Conservation (phyloP, 352 stramenopile genomes). For the Phytophthora melonis region DNA sequence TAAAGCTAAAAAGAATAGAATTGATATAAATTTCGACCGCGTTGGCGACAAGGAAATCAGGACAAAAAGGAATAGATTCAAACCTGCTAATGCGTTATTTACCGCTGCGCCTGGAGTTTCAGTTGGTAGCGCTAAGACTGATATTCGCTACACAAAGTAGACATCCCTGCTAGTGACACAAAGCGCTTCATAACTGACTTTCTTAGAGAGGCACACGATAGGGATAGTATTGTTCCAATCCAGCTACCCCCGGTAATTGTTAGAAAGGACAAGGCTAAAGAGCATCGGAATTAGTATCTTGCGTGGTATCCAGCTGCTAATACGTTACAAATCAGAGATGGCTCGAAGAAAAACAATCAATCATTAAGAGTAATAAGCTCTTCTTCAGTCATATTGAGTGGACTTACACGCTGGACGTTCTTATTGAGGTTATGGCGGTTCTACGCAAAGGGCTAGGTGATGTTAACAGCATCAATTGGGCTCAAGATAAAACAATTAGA, state of each 20-base stretch:
- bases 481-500: too few relatives aligned
- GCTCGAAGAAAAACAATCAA: neutral
- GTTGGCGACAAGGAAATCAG: too few relatives aligned
- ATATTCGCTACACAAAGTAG: too few relatives aligned
- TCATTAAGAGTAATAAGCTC: neutral
- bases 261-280: neutral
- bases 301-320: neutral
- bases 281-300: neutral
- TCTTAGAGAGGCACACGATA: neutral
- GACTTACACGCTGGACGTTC: neutral
- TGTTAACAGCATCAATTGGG: too few relatives aligned
- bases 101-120: too few relatives aligned
- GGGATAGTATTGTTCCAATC: neutral
- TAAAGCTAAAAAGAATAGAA: too few relatives aligned
- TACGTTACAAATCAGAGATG: neutral
- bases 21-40: too few relatives aligned
- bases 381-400: neutral
- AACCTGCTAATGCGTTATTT: too few relatives aligned
- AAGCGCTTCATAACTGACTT: neutral
- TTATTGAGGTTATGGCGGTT: neutral
- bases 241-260: neutral
- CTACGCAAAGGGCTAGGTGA: neutral
- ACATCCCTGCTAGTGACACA: neutral
- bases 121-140: too few relatives aligned
- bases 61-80: too few relatives aligned